phyloP scores from a whole-genome alignment of 305 asterid species.

The Fraxinus sp. region DNA sequence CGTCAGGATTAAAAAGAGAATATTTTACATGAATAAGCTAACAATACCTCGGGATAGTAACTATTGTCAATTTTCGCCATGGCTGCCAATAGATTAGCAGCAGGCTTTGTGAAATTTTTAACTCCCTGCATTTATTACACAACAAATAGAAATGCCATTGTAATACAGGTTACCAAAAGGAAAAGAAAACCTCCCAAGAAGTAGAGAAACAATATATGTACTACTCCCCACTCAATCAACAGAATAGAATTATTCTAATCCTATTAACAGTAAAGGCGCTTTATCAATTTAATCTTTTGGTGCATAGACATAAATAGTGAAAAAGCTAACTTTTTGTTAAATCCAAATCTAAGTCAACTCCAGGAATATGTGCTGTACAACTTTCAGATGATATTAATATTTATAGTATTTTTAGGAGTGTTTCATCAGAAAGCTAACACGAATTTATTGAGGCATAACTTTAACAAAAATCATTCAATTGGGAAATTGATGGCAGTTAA shows the following conservation, averaged over 20 bases:
- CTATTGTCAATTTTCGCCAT: constrained; percentile 75
- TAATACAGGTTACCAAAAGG: constrained; percentile 13
- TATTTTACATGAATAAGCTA: constrained; percentile 12
- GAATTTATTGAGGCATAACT: not conserved
- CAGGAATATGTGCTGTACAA: not conserved
- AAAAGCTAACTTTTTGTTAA: not conserved
- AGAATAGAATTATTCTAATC: constrained; percentile 10
- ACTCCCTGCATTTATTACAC: constrained; percentile 55
- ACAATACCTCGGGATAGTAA: constrained; percentile 84
- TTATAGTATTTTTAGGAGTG: not conserved
- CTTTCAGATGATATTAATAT: not conserved
- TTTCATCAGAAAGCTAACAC: constrained; percentile 11
- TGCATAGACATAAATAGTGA: not conserved
- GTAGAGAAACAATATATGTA: constrained; percentile 11
- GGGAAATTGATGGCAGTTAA: constrained; percentile 20
- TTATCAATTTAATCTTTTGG: constrained; percentile 5
- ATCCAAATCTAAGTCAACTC: not conserved
- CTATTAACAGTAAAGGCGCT: not conserved
- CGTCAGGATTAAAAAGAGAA: constrained; percentile 12
- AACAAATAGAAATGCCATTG: constrained; percentile 3
- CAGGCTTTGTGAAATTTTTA: constrained; percentile 72
- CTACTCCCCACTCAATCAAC: not conserved
- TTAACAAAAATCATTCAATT: constrained; percentile 19
- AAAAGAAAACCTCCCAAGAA: constrained; percentile 18
- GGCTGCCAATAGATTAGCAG: constrained; percentile 71